These are phyloP conservation scores for Tilletia walkeri DNA, from an alignment of 1,284 basidiomycete species.

Conservation along the genomic window DNA sequence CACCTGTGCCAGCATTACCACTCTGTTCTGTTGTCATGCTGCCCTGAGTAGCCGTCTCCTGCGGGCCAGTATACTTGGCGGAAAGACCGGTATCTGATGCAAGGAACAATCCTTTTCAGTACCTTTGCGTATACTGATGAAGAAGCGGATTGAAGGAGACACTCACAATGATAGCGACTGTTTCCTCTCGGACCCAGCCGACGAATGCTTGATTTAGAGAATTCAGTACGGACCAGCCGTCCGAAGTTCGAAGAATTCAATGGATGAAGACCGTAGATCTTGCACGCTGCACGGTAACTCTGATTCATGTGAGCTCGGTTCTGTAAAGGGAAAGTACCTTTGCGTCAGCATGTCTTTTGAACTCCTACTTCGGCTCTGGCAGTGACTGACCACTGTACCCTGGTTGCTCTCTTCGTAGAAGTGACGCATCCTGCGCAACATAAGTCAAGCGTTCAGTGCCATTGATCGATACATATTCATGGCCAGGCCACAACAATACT, in stretches of 20 bases:
- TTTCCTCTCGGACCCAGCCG: conserved; percentile 11
- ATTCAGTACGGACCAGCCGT: conserved; percentile 8
- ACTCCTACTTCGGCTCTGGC: neutral
- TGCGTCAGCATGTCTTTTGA: too few species aligned
- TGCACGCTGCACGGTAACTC: neutral
- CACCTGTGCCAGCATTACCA: neutral
- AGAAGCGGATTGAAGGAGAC: neutral
- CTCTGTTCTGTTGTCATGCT: too few species aligned
- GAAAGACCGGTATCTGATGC: neutral
- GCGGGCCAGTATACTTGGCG: neutral
- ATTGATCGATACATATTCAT: neutral
- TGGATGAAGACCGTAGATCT: neutral
- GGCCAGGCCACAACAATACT: neutral
- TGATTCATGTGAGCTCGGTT: conserved; percentile 12
- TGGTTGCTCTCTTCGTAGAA: conserved; percentile 11
- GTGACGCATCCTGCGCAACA: neutral
- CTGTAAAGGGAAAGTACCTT: neutral
- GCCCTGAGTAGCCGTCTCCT: neutral
- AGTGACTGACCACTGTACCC: conserved; percentile 10
- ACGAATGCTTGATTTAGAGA: neutral
- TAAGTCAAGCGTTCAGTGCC: neutral
- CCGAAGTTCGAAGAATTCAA: conserved; percentile 6
- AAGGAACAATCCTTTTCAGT: neutral
- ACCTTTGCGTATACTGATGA: too few species aligned
- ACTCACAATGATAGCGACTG: conserved; percentile 18